Evolutionary conservation across 2,329 filamentous ascomycete genomes (phyloP).

Genomic region (Talaromyces sp.): DNA sequence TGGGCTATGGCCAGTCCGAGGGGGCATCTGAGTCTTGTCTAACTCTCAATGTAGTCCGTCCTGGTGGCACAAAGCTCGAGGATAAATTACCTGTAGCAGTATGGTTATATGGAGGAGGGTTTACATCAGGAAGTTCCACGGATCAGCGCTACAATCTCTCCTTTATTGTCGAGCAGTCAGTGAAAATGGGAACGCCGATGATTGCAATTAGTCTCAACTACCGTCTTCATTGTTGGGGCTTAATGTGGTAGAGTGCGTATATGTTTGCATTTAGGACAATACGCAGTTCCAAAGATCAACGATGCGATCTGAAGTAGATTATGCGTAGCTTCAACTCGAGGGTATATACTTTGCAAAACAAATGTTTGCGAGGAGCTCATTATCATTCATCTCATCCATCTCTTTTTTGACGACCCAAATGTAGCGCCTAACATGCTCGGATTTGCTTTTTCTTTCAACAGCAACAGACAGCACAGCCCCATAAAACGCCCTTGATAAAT

Average conservation of each 20-base stretch:
- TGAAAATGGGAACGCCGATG: neutral
- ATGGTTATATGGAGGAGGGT: neutral
- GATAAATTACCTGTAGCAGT: neutral
- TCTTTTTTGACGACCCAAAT: conserved; percentile 17
- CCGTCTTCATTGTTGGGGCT: neutral
- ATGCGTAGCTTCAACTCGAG: conserved; percentile 49
- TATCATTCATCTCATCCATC: conserved; percentile 32
- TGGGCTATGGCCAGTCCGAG: neutral
- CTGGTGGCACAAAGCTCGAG: neutral
- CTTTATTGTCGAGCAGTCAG: neutral
- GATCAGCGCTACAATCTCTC: neutral
- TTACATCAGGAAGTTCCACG: neutral
- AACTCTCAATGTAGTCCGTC: neutral
- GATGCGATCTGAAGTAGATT: conserved; percentile 17
- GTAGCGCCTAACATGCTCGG: conserved; percentile 30
- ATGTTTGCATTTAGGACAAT: neutral
- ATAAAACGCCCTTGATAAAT: conserved; percentile 29
- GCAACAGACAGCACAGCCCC: conserved; percentile 22
- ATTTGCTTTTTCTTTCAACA: neutral
- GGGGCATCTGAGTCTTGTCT: neutral
- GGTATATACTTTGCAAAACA: conserved; percentile 44
- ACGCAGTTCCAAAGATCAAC: neutral
- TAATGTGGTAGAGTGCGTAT: neutral
- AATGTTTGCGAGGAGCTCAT: conserved; percentile 44
- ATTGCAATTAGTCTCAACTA: neutral